Base-by-base conservation (phyloP, 73 alveolate genomes). In the Paramecium pentaurelia region DNA sequence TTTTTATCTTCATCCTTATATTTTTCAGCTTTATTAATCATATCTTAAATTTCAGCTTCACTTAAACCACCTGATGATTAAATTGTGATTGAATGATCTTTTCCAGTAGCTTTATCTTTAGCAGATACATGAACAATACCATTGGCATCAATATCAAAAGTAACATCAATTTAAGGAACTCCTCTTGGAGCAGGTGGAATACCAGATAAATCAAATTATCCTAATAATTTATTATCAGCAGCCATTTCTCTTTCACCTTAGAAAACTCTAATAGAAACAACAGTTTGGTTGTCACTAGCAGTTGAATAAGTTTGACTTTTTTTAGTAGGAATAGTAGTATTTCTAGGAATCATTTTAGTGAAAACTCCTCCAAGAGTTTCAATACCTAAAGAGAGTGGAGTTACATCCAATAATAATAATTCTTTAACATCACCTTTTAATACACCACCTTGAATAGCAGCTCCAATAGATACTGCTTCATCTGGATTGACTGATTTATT, bases 201-300 rank as follows among this genome's bases (percentile, higher is more conserved):
- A 54, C 99, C 99, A 34, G 96, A 97, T 25, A 99, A 95, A 49
- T 93, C 97, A 96, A 98, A 98, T 60, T 97, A 92, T 77, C 99
- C 99, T 86, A 98, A 93, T 83, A 94, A 59, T 58, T 98, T 98
- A 94, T 97, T 98, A 93, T 98, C 99, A 89, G 95, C 96, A 9
- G 99, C 99, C 99, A 97, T 93, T 87, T 97, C 97, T 84, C 99
- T 93, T 93, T 99, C 99, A 14, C 99, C 99, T 91, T 99, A 98
- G 97, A 87, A 95, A 45, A 96, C 99, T 96, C 97, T 95, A 86
- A 98, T 93, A 71, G 96, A 71, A 83, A 99, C 99, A 59, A 95
- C 93, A 20, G 99, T 93, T 93, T 98, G 98, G 94, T 94, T 96
- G 92, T 98, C 99, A 44, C 99, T 96, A 64, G 98, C 97, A 49